Base-by-base conservation (phyloP, 495 filamentous ascomycete genomes). In the Tuber microsphaerosporum region DNA sequence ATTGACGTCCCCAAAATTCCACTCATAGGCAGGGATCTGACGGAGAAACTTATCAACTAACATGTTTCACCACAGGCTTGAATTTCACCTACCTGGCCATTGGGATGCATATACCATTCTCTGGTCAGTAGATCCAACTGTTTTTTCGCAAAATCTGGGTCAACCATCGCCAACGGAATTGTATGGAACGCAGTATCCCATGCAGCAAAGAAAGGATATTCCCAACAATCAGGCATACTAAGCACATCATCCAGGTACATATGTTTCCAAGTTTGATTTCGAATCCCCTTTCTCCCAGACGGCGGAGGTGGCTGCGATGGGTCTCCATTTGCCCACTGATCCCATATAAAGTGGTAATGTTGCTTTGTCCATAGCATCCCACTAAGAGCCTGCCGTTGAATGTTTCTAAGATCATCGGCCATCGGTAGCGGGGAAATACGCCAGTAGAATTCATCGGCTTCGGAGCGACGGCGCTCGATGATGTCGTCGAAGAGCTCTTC, bases 101-200 rank as follows among this genome's bases (percentile, higher is more conserved):
- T 98, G 26, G 94, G 94, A 86, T 98, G 94, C 91, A 97, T 97
- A 86, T 98, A 98, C 94, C 94, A 97, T 85, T 97, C 94, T 75
- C 94, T 88, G 16, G 94, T 98, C 79, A 98, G 91, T 22, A 98
- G 85, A 83, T 98, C 94, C 34, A 98, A 88, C 83, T 98, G 94
- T 86, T 96, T 97, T 88, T 98, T 98, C 26, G 94, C 94, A 77
- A 97, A 97, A 43, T 97, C 94, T 0, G 94, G 94, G 78, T 97
- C 94, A 73, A 97, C 93, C 94, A 97, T 97, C 14, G 94, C 92
- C 75, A 98, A 85, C 3, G 94, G 93, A 79, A 98, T 97, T 81
- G 93, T 95, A 83, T 98, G 94, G 85, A 97, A 98, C 4, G 94
- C 94, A 51, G 93, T 94, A 81, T 98, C 94, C 94, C 94, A 98